Evolutionary conservation across 306 rosid genomes (phyloP).

Genomic region (Cicer pinnatifidum): DNA sequence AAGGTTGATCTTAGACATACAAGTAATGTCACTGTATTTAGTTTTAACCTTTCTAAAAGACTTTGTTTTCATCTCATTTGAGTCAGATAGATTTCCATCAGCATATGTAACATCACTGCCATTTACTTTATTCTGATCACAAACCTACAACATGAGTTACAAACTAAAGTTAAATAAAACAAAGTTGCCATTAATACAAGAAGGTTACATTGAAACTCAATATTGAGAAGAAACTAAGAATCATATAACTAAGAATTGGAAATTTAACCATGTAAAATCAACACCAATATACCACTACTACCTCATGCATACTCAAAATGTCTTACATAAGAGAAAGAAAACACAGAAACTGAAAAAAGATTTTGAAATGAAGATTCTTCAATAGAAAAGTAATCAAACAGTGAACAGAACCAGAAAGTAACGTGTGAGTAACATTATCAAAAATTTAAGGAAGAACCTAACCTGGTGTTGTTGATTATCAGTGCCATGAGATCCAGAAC

Average conservation of each 20-base stretch:
- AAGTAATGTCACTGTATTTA: conserved; percentile 50
- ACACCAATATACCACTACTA: no score
- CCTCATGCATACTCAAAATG: no score
- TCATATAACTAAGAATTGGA: no score
- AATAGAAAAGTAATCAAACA: conserved; percentile 1
- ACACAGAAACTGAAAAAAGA: conserved; percentile 11
- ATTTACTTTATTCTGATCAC: conserved; percentile 63
- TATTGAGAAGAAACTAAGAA: background rate
- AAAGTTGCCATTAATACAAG: conserved; percentile 14
- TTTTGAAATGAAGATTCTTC: conserved; percentile 2
- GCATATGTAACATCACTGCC: conserved; percentile 51
- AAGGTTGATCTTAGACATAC: conserved; percentile 54
- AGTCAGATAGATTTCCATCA: conserved; percentile 52
- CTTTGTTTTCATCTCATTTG: conserved; percentile 55
- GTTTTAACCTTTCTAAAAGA: conserved; percentile 59
- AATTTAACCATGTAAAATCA: no score
- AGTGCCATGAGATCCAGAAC: conserved; percentile 66
- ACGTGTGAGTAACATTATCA: background rate
- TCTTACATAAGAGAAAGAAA: no score
- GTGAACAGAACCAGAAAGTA: conserved; percentile 21
- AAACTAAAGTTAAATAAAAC: conserved; percentile 29
- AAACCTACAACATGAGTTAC: conserved; percentile 60
- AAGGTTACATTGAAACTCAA: background rate
- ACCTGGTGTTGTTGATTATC: conserved; percentile 51
- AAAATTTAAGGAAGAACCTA: conserved; percentile 39